Evolutionary conservation across 2,329 filamentous ascomycete species (phyloP).

Genomic region (Dactylellina drechsleri): DNA sequence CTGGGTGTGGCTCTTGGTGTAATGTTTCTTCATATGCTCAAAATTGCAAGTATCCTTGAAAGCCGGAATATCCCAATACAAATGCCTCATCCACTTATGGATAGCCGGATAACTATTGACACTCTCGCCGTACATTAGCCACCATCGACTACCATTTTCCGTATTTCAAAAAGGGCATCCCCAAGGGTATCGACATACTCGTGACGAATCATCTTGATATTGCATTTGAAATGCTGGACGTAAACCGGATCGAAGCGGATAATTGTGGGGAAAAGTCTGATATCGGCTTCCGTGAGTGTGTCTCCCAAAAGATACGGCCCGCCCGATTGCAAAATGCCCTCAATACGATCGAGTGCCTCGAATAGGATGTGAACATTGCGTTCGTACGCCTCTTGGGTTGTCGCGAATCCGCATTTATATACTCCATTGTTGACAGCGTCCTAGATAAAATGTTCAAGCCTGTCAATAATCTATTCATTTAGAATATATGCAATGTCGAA

Average conservation of each 20-base stretch:
- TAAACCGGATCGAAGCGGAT: constrained; percentile 80
- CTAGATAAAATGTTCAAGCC: constrained; percentile 2
- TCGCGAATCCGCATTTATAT: constrained; percentile 77
- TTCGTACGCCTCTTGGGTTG: constrained; percentile 83
- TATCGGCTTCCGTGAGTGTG: constrained; percentile 80
- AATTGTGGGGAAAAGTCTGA: constrained; percentile 78
- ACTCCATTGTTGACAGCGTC: constrained; percentile 76
- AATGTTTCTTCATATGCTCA: constrained; percentile 82
- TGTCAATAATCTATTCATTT: not conserved
- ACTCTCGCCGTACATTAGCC: not conserved
- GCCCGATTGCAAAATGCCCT: constrained; percentile 71
- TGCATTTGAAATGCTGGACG: constrained; percentile 85
- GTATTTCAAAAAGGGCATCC: not conserved
- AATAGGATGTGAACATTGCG: constrained; percentile 78
- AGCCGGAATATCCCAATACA: constrained; percentile 84
- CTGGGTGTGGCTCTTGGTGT: constrained; percentile 69
- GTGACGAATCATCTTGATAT: constrained; percentile 71
- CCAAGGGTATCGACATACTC: constrained; percentile 64
- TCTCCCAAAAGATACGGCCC: constrained; percentile 79
- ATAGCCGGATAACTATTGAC: constrained; percentile 73
- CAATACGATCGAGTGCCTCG: constrained; percentile 77
- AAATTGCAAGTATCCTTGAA: constrained; percentile 88
- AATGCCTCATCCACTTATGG: constrained; percentile 80
- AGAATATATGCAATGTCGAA: not conserved
- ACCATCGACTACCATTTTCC: not conserved